Evolutionary conservation across 352 stramenopile genomes (phyloP), one percentile per base, ranked within the genome.

Genomic region (Pythium volutum): DNA sequence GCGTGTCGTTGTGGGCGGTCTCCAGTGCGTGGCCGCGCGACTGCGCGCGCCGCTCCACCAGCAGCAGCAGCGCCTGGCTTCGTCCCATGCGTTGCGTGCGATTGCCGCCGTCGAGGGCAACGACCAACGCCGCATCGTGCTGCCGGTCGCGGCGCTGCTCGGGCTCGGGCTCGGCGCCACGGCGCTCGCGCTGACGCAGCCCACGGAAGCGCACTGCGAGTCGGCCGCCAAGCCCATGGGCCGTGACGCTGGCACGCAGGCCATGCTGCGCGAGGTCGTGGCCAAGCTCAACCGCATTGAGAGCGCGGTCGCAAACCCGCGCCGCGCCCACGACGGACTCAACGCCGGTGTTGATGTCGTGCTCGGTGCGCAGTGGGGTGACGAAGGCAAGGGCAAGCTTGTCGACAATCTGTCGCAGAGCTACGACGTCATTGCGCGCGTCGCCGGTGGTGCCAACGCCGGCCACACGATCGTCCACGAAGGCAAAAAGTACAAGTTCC

Each of bases 331-430:
- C 49, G 80, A 89, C 52, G 78, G 76, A 5, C 65, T 88, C 29
- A 89, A 88, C 66, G 46, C 59, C 38, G 83, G 86, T 52, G 86
- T 95, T 39, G 84, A 93, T 75, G 94, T 98, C 34, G 96, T 99
- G n/a, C 77, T 99, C 38, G 97, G 97, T 27, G 91, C 90, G 36
- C 96, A 99, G 67, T 99, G 97, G 97, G 97, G 97, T 34, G 97
- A 99, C 71, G 97, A 99, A 87, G 97, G 97, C 69, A 99, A 99
- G 77, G 97, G 97, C 68, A 99, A 99, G 75, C 89, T 99, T 27
- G 97, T 98, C 27, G 89, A 97, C 81, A 96, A 94, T 51, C 62
- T 97, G 56, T 95, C 84, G 31, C 76, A 97, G 73, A 88, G 91
- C 59, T 99, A 99, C 80, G 94, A 98, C 73, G 93, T 98, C 51